Evolutionary conservation across 768 basidiomycete genomes (phyloP).

Genomic region (Heimioporus sp.): DNA sequence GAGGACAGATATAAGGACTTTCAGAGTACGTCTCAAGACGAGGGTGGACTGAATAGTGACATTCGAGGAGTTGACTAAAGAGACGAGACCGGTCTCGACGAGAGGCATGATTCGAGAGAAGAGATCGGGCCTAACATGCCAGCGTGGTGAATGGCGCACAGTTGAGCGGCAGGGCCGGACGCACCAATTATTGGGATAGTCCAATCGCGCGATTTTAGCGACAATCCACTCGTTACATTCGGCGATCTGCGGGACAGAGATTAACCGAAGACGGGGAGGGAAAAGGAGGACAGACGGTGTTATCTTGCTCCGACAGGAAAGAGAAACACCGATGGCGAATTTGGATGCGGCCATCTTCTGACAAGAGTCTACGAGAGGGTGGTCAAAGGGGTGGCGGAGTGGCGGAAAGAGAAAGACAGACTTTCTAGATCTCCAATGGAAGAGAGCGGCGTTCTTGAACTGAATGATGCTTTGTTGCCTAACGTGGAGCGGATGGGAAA

Average conservation of each 20-base stretch:
- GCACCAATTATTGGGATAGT: slow-evolving; percentile 75
- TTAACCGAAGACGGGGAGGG: not conserved
- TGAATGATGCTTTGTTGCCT: slow-evolving; percentile 85
- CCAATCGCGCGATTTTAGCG: slow-evolving; percentile 72
- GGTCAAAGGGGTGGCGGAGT: slow-evolving; percentile 7
- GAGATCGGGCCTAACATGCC: slow-evolving; percentile 20
- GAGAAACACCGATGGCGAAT: slow-evolving; percentile 64
- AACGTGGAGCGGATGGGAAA: slow-evolving; percentile 57
- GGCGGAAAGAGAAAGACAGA: slow-evolving; percentile 30
- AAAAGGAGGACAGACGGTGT: slow-evolving; percentile 49
- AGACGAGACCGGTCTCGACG: slow-evolving; percentile 53
- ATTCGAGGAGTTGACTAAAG: slow-evolving; percentile 42
- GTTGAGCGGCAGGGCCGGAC: slow-evolving; percentile 10
- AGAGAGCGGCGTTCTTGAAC: slow-evolving; percentile 77
- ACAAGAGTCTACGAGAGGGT: slow-evolving; percentile 50
- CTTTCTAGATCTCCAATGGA: slow-evolving; percentile 81
- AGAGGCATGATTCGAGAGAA: slow-evolving; percentile 44
- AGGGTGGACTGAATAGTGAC: slow-evolving; percentile 46
- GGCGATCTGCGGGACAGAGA: slow-evolving; percentile 48
- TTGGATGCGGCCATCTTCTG: slow-evolving; percentile 61
- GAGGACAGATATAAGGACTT: slow-evolving; percentile 60
- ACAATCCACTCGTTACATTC: slow-evolving; percentile 75
- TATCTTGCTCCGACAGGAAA: slow-evolving; percentile 77
- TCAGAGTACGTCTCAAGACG: slow-evolving; percentile 57
- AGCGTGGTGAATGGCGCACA: not conserved